These are phyloP conservation scores for Candolleomyces eurysporus DNA, from an alignment of 768 basidiomycete species.

Conservation along the genomic window DNA sequence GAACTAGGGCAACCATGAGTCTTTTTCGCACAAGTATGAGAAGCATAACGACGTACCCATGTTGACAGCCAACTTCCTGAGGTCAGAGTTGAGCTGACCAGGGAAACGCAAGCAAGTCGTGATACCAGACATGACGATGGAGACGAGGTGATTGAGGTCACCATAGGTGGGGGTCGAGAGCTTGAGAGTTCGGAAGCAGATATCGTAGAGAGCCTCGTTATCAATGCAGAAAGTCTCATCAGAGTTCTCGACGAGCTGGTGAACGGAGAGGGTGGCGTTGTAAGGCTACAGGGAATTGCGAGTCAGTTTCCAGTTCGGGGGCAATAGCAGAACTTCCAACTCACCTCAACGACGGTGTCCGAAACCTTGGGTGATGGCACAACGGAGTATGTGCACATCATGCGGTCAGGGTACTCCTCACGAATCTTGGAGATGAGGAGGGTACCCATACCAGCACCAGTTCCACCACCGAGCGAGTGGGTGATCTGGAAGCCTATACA, in stretches of 20 bases:
- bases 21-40: background rate
- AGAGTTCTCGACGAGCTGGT: constrained; percentile 99
- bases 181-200: constrained; percentile 98
- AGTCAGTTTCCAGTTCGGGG: background rate
- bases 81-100: constrained; percentile 98
- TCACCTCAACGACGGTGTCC: constrained; percentile 95
- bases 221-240: constrained; percentile 99
- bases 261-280: constrained; percentile 97
- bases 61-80: constrained; percentile 98
- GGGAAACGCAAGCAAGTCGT: constrained; percentile 99
- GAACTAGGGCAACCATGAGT: constrained; percentile 50
- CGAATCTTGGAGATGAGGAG: constrained; percentile 98
- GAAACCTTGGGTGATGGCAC: constrained; percentile 97
- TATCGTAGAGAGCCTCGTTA: constrained; percentile 98
- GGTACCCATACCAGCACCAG: constrained; percentile 99
- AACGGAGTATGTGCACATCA: constrained; percentile 99
- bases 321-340: constrained; percentile 8
- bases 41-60: constrained; percentile 66
- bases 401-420: constrained; percentile 98
- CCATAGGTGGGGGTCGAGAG: constrained; percentile 94
- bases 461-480: constrained; percentile 98
- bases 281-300: constrained; percentile 64
- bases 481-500: constrained; percentile 93
- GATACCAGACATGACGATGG: constrained; percentile 97
- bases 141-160: constrained; percentile 97